A percentile compares a stretch with the other conserved stretches of the same genome.
Conservation (phyloP, 176 grass and related monocot genomes). For the Triticum dicoccoides region DNA sequence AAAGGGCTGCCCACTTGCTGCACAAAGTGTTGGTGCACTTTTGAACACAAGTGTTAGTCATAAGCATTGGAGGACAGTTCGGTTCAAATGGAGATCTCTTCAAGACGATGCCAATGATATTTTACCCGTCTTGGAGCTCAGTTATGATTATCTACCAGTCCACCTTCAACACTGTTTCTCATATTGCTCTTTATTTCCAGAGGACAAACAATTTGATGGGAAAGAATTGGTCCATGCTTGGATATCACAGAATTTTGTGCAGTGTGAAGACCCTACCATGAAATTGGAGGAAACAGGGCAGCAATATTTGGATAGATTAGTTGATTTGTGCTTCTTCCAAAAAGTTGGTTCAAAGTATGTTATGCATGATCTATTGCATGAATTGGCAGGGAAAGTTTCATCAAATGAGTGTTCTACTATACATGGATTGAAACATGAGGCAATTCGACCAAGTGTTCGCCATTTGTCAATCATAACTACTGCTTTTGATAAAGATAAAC, state of each 20-base stretch:
- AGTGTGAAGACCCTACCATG: not conserved
- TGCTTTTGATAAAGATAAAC: not conserved
- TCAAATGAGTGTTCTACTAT: too few relatives aligned
- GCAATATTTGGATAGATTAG: not conserved
- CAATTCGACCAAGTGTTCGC: too few relatives aligned
- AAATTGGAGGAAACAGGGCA: constrained; percentile 25
- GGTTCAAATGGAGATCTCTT: not conserved
- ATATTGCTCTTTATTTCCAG: constrained; percentile 10
- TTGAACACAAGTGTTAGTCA: not conserved
- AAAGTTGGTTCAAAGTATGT: not conserved
- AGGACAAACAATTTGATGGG: constrained; percentile 6
- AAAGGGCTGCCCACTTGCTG: too few relatives aligned
- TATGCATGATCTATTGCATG: not conserved
- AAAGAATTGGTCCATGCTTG: constrained; percentile 14
- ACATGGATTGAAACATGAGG: too few relatives aligned
- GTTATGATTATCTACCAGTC: constrained; percentile 13
- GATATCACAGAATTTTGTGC: constrained; percentile 44
- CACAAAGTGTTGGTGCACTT: not conserved
- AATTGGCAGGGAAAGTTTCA: too few relatives aligned
- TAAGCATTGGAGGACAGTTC: constrained; percentile 1
- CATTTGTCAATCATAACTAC: too few relatives aligned
- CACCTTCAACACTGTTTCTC: constrained; percentile 17
- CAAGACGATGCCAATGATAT: not conserved
- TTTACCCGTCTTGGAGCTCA: not conserved
- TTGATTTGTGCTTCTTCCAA: not conserved